phyloP scores from a whole-genome alignment of 108 stramenopile species.

The Epipyxis sp. region DNA sequence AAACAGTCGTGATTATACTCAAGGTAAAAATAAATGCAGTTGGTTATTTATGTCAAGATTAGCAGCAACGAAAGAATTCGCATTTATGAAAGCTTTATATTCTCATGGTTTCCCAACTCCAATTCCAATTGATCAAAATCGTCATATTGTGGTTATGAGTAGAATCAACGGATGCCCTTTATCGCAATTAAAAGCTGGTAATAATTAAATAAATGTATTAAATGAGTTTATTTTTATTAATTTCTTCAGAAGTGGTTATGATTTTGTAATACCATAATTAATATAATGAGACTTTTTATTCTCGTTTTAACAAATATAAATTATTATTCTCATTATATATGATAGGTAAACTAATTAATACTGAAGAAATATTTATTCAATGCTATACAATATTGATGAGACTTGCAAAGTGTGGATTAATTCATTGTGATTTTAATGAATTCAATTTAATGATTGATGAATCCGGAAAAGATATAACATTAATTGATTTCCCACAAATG shows the following conservation, averaged over 20 bases:
- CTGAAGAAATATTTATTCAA: slow-evolving; percentile 77
- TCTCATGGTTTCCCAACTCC: slow-evolving; percentile 89
- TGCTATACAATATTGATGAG: slow-evolving; percentile 64
- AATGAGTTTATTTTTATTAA: slow-evolving; percentile 34
- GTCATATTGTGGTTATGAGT: slow-evolving; percentile 86
- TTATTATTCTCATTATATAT: background rate
- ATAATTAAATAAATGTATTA: slow-evolving; percentile 76
- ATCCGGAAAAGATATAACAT: slow-evolving; percentile 74
- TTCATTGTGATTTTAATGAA: slow-evolving; percentile 99
- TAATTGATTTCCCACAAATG: slow-evolving; percentile 99
- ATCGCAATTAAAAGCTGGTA: slow-evolving; percentile 44
- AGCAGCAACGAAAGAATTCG: slow-evolving; percentile 87
- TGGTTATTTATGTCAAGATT: slow-evolving; percentile 93
- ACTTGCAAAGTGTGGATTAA: slow-evolving; percentile 84
- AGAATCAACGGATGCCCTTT: slow-evolving; percentile 66
- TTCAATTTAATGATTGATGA: slow-evolving; percentile 95
- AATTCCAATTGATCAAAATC: slow-evolving; percentile 80
- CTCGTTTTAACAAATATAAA: background rate
- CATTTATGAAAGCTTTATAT: slow-evolving; percentile 94
- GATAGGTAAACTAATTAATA: slow-evolving; percentile 72
- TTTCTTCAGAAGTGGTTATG: background rate
- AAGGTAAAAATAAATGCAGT: slow-evolving; percentile 33
- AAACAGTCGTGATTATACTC: slow-evolving; percentile 93
- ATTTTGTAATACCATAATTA: background rate
- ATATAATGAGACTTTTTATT: background rate